Base-by-base conservation (phyloP, 257 asterid species). In the Gentiana macrophylla region DNA sequence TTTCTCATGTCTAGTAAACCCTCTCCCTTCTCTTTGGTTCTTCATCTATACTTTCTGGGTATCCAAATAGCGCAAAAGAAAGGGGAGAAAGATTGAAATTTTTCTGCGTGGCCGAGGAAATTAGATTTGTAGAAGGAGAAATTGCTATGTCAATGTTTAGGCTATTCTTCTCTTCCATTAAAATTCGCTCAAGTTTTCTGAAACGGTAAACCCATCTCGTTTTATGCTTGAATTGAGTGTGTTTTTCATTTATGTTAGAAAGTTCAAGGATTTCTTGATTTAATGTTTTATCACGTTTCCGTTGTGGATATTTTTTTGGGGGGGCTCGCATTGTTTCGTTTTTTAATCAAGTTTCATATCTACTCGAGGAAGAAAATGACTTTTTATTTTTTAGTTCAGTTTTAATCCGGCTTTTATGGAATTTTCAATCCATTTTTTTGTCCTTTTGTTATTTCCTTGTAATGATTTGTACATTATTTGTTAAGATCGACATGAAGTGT, bases 81-180 rank as follows among this genome's bases (percentile, higher is more conserved):
- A 15, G 12, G 7, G 9, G 57, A 13, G 8, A 12, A 36, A 6
- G 32, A 5, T n/a, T 35, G n/a, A 6, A 3, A 12, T 12, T 3
- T 6, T 34, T 9, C 1, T 32, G 43, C 32, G 4, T 44, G 32
- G 37, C 4, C 8, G 7, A 32, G 9, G 35, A 12, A 52, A 36
- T 12, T 8, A 45, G 13, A 37, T 10, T 2, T 6, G 6, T 34
- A 33, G 33, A 33, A 6, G n/a, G 5, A 43, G 11, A 52, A 52
- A 49, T 4, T 5, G 3, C 35, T 44, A 65, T 58, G 63, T 24
- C 60, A 11, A 13, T 51, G 64, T 58, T 64, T 13, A 57, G 60
- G 51, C 7, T 61, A 37, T 45, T 56, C 44, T 44, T 54, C 60
- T 43, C 60, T 50, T 55, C 55, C 50, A 13, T 67, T 34, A 67